Percentiles rank a stretch among this genome's conserved stretches.
Conservation (phyloP, 352 stramenopile genomes). For the Phytophthora pseudosyringae region DNA sequence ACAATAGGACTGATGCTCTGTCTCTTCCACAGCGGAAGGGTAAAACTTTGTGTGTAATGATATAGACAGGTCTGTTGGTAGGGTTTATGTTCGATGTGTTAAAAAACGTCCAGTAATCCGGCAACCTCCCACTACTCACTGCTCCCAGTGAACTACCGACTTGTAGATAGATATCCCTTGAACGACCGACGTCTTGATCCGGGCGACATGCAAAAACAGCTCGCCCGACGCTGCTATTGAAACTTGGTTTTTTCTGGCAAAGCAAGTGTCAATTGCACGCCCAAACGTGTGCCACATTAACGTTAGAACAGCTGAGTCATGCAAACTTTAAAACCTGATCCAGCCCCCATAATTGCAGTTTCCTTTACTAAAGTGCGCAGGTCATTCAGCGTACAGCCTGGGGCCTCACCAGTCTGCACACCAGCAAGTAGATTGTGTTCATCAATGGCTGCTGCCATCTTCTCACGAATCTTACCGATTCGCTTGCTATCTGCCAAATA, state of each 20-base stretch:
- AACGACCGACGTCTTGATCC: conserved; percentile 10
- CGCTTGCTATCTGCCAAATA: too few species aligned
- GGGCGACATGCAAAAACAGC: conserved; percentile 6
- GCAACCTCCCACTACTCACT: too few species aligned
- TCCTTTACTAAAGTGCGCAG: conserved; percentile 13
- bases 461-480: too few species aligned
- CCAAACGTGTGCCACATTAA: conserved; percentile 22
- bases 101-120: too few species aligned
- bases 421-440: too few species aligned
- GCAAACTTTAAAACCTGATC: not conserved
- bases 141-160: conserved; percentile 1
- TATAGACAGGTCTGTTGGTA: too few species aligned
- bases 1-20: too few species aligned
- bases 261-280: conserved; percentile 10
- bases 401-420: conserved; percentile 22
- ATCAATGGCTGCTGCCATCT: too few species aligned
- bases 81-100: too few species aligned
- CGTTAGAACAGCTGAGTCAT: not conserved
- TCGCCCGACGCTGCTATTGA: not conserved
- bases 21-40: too few species aligned
- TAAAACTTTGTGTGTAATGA: too few species aligned
- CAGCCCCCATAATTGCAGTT: not conserved
- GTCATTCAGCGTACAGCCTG: conserved; percentile 25
- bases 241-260: conserved; percentile 10
- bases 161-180: conserved; percentile 20